Conservation (phyloP, 345 rosid species). For the Lenwebbia sp. region DNA sequence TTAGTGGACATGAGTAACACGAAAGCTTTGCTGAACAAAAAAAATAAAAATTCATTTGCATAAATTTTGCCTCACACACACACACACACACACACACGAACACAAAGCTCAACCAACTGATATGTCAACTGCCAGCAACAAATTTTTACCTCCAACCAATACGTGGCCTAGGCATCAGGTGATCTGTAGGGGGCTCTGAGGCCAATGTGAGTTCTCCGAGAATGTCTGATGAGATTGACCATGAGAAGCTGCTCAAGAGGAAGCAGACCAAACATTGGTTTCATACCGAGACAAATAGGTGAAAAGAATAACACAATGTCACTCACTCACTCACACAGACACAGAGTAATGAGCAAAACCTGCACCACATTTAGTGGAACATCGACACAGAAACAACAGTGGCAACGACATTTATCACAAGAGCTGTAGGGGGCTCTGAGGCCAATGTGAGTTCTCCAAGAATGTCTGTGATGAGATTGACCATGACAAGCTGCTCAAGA, state of each 20-base stretch:
- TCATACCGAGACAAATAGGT: background rate
- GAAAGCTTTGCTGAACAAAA: background rate
- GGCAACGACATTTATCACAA: constrained; percentile 78
- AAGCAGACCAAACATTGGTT: background rate
- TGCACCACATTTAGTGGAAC: constrained; percentile 90
- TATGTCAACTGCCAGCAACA: background rate
- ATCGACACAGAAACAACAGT: constrained; percentile 80
- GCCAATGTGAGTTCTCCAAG: constrained; percentile 95
- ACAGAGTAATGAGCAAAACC: constrained; percentile 18
- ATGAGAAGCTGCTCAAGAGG: constrained; percentile 48
- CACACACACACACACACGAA: too few species aligned
- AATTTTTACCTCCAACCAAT: constrained; percentile 63
- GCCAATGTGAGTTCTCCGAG: constrained; percentile 95
- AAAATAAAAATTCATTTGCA: background rate
- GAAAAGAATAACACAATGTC: background rate
- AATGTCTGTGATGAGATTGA: constrained; percentile 93
- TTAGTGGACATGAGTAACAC: background rate
- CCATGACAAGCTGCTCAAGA: constrained; percentile 66
- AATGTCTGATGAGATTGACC: constrained; percentile 95
- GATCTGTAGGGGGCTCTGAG: constrained; percentile 89
- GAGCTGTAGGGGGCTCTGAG: constrained; percentile 92
- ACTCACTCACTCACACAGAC: too few species aligned
- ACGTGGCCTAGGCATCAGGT: constrained; percentile 72
- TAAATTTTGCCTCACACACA: background rate
- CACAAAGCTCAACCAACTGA: background rate